Base-by-base conservation (phyloP, 768 basidiomycete species). In the Psilocybe azurescens region DNA sequence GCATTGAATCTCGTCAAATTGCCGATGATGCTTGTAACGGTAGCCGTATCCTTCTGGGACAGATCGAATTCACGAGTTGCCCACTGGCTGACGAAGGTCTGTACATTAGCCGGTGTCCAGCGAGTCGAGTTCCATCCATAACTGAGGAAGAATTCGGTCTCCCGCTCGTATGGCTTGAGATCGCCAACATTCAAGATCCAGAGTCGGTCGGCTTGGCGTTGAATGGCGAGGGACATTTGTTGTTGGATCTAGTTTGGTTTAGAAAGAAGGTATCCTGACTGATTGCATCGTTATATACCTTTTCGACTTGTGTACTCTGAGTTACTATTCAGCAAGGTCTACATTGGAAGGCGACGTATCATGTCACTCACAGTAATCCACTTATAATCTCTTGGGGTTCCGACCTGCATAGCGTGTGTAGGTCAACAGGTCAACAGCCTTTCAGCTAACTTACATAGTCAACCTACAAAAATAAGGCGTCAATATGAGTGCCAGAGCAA, bases 121-220 rank as follows among this genome's bases (percentile, higher is more conserved):
- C 78, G 71, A 0, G 85, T 77, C 0, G 84, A 72, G 65, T 92
- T 82, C 81, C 84, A 91, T 3, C 83, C 89, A 48, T 83, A 83
- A 14, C 75, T 78, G 65, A 91, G 74, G 80, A 89, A 91, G 72
- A 88, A 89, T 65, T 90, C 89, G 36, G 79, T 87, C 55, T 88
- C 84, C 55, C 88, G 83, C 66, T 92, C 90, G 62, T 87, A 87
- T 2, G 89, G 89, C 70, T 91, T 91, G 55, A 92, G 74, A 66
- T 91, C 89, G 14, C 90, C 90, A 57, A 92, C 89, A 70, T 91
- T 92, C 58, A 92, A 72, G 48, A 92, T 82, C 88, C 89, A 90
- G 50, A 92, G 74, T 14, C 78, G 78, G 11, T 78, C 82, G 7
- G 88, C 87, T 29, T 86, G 77, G 32, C 86, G 83, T 16, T 84